Base-by-base conservation (phyloP, 441 rosid genomes). In the Populus hybrid region DNA sequence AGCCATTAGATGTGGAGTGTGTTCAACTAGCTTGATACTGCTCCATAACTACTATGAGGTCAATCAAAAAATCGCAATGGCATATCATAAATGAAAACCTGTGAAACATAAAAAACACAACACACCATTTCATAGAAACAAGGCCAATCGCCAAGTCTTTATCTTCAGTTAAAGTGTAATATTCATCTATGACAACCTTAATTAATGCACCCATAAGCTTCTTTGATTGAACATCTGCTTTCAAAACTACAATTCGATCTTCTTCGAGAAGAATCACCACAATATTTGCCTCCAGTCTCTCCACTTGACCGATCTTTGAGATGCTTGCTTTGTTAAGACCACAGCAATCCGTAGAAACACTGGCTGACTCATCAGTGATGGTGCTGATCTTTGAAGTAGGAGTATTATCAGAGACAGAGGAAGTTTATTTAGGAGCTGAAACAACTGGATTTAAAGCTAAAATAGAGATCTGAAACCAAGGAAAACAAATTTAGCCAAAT, bases 151-250 rank as follows among this genome's bases (percentile, higher is more conserved):
- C 6, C 72, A 74, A 33, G 77, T 83, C 85, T 67, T n/a, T 82
- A 65, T 80, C 86, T 73, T 78, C 76, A 21, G 87, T 82, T 16
- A 77, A 21, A 45, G 80, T 45, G 53, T 14, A 76, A 67, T 77
- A 76, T 74, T 83, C 86, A 5, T 80, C 53, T 8, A 77, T 29
- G 7, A 79, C 76, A 16, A 72, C 42, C 76, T 71, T 53, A 35
- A 86, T 63, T 42, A 84, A 59, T 12, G 78, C 76, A 69, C 86
- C 81, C 16, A 86, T 72, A 70, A 84, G 64, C 77, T 80, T 82
- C 87, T 77, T 84, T 9, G 77, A 76, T 66, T 26, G 71, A 53
- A 65, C 9, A 9, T 82, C 82, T 26, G 71, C 64, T 31, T 77
- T 81, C 74, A 35, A 29, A 36, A 71, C 82, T 72, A 77, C 79